A percentile compares a stretch with the other conserved stretches of the same genome.
Conservation (phyloP, 495 filamentous ascomycete species). For the Penicillium parvum region DNA sequence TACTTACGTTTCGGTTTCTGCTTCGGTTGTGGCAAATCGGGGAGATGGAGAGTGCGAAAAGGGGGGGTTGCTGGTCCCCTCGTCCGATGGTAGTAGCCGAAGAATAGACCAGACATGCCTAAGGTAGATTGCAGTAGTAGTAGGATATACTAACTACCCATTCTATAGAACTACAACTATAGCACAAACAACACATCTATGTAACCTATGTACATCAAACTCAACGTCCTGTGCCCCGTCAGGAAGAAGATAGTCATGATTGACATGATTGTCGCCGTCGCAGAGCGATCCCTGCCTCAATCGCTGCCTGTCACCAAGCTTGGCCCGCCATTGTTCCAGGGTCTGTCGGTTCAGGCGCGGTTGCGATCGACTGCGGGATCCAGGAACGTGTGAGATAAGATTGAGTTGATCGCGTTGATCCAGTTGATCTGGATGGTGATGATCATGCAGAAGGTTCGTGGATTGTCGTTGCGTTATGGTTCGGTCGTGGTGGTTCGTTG, state of each 20-base stretch:
- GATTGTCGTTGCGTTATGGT: not conserved
- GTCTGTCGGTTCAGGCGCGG: conserved; percentile 6
- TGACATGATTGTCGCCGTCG: conserved; percentile 21
- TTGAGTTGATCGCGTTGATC: not conserved
- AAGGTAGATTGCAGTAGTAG: not conserved
- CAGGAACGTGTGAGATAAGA: not conserved
- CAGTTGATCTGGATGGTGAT: not conserved
- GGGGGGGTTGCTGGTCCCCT: too few species aligned
- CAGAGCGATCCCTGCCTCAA: conserved; percentile 28
- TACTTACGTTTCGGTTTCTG: too few species aligned
- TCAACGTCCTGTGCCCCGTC: too few species aligned
- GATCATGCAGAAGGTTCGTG: too few species aligned
- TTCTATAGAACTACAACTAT: conserved; percentile 13
- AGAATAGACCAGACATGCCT: too few species aligned
- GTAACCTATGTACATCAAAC: too few species aligned
- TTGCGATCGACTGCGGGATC: conserved; percentile 4
- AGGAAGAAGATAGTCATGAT: conserved; percentile 24
- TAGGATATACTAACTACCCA: too few species aligned
- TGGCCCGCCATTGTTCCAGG: conserved; percentile 19
- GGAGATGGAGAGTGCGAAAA: too few species aligned
- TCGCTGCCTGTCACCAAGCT: conserved; percentile 21
- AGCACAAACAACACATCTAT: too few species aligned
- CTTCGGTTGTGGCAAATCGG: too few species aligned
- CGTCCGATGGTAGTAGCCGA: too few species aligned
- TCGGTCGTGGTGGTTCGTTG: not conserved